A percentile compares a stretch with the other conserved stretches of the same genome.
Conservation (phyloP, 495 filamentous ascomycete genomes). For the Pyronema domesticum region DNA sequence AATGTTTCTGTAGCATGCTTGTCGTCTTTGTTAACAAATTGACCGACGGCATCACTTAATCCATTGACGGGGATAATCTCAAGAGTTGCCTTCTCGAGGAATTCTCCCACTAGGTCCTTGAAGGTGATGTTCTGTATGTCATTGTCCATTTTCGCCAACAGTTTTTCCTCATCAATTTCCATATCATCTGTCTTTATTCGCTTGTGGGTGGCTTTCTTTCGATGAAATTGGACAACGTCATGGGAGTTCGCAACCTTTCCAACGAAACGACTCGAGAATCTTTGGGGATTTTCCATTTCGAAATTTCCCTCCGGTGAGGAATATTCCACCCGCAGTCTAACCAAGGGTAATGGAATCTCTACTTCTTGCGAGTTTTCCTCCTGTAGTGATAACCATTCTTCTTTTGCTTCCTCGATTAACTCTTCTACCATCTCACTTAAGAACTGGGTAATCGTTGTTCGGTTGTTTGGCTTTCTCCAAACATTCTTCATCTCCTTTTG, state of each 20-base stretch:
- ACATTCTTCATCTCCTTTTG: conserved; percentile 62
- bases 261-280: conserved; percentile 86
- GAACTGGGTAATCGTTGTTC: conserved; percentile 55
- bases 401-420: conserved; percentile 69
- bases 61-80: conserved; percentile 80
- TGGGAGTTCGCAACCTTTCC: conserved; percentile 82
- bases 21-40: conserved; percentile 92
- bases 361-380: conserved; percentile 37
- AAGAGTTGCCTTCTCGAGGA: conserved; percentile 62
- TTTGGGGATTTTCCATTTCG: conserved; percentile 87
- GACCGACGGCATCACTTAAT: conserved; percentile 81
- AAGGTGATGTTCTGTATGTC: conserved; percentile 65
- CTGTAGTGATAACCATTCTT: conserved; percentile 57
- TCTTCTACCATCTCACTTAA: conserved; percentile 62
- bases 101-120: conserved; percentile 70
- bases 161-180: conserved; percentile 40
- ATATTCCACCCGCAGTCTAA: conserved; percentile 81
- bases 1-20: conserved; percentile 84
- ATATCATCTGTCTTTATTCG: conserved; percentile 28
- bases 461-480: conserved; percentile 64
- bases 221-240: conserved; percentile 83
- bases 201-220: conserved; percentile 49
- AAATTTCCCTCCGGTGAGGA: conserved; percentile 71
- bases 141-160: conserved; percentile 27
- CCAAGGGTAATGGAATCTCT: conserved; percentile 62